Evolutionary conservation across 768 basidiomycete genomes (phyloP).

Genomic region (Lentinula sp.): DNA sequence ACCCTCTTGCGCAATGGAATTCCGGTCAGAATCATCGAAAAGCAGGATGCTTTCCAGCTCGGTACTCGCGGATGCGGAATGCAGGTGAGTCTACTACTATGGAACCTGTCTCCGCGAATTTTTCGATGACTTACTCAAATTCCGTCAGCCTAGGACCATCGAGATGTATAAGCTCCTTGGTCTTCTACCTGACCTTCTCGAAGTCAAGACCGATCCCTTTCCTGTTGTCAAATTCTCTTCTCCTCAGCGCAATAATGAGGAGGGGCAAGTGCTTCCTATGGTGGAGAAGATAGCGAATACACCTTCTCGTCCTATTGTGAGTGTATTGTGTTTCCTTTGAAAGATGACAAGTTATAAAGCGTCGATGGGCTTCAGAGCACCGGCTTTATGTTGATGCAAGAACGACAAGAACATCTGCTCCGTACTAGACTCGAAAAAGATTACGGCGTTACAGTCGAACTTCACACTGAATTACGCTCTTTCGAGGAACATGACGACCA

Average conservation of each 20-base stretch:
- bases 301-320: conserved; percentile 19
- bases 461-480: conserved; percentile 15
- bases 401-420: conserved; percentile 18
- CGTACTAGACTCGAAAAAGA: conserved; percentile 15
- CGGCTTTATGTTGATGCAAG: conserved; percentile 18
- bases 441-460: conserved; percentile 17
- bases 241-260: conserved; percentile 10
- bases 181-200: conserved; percentile 14
- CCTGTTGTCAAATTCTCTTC: conserved; percentile 14
- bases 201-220: conserved; percentile 10
- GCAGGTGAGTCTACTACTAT: conserved; percentile 10
- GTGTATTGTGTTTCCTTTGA: conserved; percentile 6
- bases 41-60: conserved; percentile 19
- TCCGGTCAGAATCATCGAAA: conserved; percentile 47
- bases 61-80: conserved; percentile 17
- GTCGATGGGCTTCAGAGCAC: conserved; percentile 17
- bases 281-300: conserved; percentile 13
- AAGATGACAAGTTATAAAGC: conserved; percentile 3
- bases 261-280: conserved; percentile 14
- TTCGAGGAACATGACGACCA: conserved; percentile 18
- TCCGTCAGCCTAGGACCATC: conserved; percentile 18
- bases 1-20: conserved; percentile 34
- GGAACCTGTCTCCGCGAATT: not conserved
- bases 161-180: conserved; percentile 23
- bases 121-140: not conserved